Conservation (phyloP, 148 eudicot species). For the Talinum fruticosum region DNA sequence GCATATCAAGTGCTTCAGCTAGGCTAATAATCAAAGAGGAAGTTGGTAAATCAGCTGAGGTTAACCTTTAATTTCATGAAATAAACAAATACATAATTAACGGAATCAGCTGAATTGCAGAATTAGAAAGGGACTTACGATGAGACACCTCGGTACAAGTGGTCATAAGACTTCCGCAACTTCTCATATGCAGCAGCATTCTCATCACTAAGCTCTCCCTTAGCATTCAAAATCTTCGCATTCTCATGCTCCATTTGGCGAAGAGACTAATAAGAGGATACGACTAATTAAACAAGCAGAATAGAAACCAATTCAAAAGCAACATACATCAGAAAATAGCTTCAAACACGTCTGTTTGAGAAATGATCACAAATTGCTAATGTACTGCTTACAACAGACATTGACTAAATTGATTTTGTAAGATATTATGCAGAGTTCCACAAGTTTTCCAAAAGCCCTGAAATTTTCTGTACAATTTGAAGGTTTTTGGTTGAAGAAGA, state of each 20-base stretch:
- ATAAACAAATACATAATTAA: conserved; percentile 1
- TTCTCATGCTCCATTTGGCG: conserved; percentile 96
- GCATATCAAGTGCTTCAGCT: conserved; percentile 98
- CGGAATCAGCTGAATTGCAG: background rate
- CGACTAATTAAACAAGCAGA: conserved; percentile 5
- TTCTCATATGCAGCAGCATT: conserved; percentile 86
- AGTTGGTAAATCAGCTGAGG: conserved; percentile 6
- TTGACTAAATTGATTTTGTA: background rate
- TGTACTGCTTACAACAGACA: background rate
- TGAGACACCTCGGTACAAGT: conserved; percentile 79
- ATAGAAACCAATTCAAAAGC: background rate
- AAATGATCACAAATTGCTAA: background rate
- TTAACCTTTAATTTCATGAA: background rate
- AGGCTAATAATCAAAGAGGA: conserved; percentile 39
- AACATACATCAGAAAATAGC: conserved; percentile 10
- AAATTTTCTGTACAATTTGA: background rate
- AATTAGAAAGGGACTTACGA: conserved; percentile 57
- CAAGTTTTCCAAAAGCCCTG: background rate
- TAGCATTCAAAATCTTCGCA: conserved; percentile 82
- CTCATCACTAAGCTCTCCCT: conserved; percentile 95
- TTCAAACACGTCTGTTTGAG: background rate
- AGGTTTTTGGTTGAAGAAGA: background rate
- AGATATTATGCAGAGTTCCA: background rate
- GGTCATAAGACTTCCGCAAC: conserved; percentile 90
- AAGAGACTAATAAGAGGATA: conserved; percentile 54